Percentiles rank a stretch among this genome's conserved stretches.
These are phyloP conservation scores for Ceratocystis cacaofunesta DNA, from an alignment of 2,329 filamentous ascomycete species.

Conservation along the genomic window DNA sequence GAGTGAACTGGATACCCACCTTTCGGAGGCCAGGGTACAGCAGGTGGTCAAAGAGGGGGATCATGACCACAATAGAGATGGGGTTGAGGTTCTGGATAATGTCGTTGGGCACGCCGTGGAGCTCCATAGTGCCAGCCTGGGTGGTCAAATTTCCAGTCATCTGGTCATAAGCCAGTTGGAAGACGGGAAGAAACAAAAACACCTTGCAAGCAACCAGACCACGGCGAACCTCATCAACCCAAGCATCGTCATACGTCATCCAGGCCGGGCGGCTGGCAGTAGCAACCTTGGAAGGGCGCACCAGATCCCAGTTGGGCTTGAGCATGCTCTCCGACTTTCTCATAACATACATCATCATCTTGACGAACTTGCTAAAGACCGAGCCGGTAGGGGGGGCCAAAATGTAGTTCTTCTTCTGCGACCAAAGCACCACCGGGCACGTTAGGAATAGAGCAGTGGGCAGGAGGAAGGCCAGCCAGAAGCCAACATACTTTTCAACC, in stretches of 20 bases:
- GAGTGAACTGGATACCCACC: constrained; percentile 50
- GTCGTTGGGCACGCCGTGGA: constrained; percentile 62
- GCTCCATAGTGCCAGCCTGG: constrained; percentile 51
- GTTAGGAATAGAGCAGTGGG: constrained; percentile 50
- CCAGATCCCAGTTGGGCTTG: constrained; percentile 50
- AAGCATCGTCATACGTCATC: constrained; percentile 74
- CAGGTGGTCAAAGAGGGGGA: constrained; percentile 53
- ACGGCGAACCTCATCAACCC: constrained; percentile 65
- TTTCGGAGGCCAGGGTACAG: constrained; percentile 55
- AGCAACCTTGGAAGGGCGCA: constrained; percentile 50
- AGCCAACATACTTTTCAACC: constrained; percentile 60
- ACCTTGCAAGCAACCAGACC: constrained; percentile 56
- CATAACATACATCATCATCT: constrained; percentile 43
- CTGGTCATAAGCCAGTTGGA: constrained; percentile 45
- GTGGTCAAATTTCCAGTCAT: constrained; percentile 46
- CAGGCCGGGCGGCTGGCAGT: constrained; percentile 43
- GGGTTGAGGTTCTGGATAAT: constrained; percentile 63
- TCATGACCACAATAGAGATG: constrained; percentile 59
- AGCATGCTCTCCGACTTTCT: constrained; percentile 50
- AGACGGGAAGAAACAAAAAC: constrained; percentile 53
- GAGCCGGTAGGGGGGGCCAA: constrained; percentile 55
- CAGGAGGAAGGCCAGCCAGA: constrained; percentile 56
- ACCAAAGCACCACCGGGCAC: constrained; percentile 46
- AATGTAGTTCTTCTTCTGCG: constrained; percentile 46
- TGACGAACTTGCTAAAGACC: constrained; percentile 51